These are phyloP conservation scores for Cutaneotrichosporon curvatum DNA, from an alignment of 1,284 basidiomycete species.

Conservation along the genomic window DNA sequence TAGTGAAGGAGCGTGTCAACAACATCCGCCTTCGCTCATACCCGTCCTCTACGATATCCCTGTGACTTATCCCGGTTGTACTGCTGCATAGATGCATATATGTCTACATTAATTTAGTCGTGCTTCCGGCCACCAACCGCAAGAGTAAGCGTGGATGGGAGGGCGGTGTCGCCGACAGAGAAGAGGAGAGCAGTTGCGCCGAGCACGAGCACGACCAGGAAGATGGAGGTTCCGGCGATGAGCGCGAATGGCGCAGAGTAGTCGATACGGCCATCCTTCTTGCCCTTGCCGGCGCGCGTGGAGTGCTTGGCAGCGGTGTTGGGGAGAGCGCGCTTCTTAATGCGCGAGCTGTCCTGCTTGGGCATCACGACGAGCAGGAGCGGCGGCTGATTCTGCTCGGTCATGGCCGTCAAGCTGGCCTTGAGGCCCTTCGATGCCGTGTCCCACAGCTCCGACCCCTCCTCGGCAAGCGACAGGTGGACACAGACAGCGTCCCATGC, in stretches of 20 bases:
- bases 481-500: slow-evolving; percentile 41
- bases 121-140: slow-evolving; percentile 35
- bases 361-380: slow-evolving; percentile 37
- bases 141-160: slow-evolving; percentile 44
- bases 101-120: slow-evolving; percentile 21
- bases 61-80: background rate
- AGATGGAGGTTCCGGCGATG: slow-evolving; percentile 34
- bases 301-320: background rate
- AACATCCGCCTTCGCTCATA: background rate
- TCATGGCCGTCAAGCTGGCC: slow-evolving; percentile 42
- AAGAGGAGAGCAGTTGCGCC: slow-evolving; percentile 34
- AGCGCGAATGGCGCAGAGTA: slow-evolving; percentile 33
- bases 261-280: slow-evolving; percentile 28
- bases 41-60: background rate
- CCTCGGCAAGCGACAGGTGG: slow-evolving; percentile 25
- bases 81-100: slow-evolving; percentile 7
- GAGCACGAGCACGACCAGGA: slow-evolving; percentile 25
- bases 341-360: background rate
- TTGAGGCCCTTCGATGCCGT: slow-evolving; percentile 33
- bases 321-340: background rate
- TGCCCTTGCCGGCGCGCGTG: slow-evolving; percentile 28
- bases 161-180: slow-evolving; percentile 37
- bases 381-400: slow-evolving; percentile 34
- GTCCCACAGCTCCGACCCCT: slow-evolving; percentile 31
- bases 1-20: no score